phyloP scores from a whole-genome alignment of 169 alveolate species.

The Fabrea salina region DNA sequence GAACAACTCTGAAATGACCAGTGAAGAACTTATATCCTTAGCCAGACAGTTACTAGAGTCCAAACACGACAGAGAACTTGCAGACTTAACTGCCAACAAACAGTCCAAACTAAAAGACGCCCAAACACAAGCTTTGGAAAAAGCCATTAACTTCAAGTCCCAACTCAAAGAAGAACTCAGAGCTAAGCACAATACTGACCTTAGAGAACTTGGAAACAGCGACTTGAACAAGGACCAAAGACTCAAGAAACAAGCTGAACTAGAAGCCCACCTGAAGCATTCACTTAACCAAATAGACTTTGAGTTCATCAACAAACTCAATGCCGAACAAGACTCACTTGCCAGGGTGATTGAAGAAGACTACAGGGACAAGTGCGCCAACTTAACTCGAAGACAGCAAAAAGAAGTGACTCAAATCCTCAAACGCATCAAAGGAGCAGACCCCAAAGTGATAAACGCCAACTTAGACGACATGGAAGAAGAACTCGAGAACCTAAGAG shows the following conservation, averaged over 20 bases:
- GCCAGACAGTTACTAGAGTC: conserved; percentile 17
- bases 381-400: conserved; percentile 12
- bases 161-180: neutral
- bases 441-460: neutral
- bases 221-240: neutral
- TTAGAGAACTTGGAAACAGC: neutral
- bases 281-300: conserved; percentile 3
- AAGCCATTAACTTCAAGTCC: neutral
- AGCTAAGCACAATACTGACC: neutral
- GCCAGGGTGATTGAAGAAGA: conserved; percentile 12
- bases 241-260: neutral
- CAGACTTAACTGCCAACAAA: neutral
- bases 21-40: conserved; percentile 8
- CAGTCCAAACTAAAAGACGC: neutral
- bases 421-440: neutral
- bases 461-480: conserved; percentile 4
- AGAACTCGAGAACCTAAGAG: neutral
- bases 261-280: neutral
- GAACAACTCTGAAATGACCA: neutral
- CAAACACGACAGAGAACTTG: conserved; percentile 28
- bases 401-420: conserved; percentile 9
- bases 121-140: neutral
- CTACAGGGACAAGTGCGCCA: neutral
- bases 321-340: neutral
- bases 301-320: neutral